A percentile compares a stretch with the other conserved stretches of the same genome.
phyloP scores from a whole-genome alignment of 2,329 filamentous ascomycete species.

The Neophaeococcomyces aloes region DNA sequence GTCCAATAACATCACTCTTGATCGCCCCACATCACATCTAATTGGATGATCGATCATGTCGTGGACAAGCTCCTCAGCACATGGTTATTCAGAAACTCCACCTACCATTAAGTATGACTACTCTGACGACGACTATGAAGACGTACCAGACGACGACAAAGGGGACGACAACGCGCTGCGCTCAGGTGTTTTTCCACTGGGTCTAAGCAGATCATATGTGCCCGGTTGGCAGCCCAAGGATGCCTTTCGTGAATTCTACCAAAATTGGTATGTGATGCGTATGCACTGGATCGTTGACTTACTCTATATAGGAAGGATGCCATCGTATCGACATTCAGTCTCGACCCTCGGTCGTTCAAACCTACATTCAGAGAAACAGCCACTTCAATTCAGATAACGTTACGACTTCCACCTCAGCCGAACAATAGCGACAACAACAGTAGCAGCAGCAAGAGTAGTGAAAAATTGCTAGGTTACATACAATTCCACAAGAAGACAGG shows the following conservation, averaged over 20 bases:
- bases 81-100: no score
- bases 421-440: not conserved
- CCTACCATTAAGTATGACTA: no score
- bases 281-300: not conserved
- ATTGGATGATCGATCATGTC: no score
- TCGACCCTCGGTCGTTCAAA: conserved; percentile 7
- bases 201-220: conserved; percentile 8
- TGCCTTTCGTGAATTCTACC: conserved; percentile 17
- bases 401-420: not conserved
- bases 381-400: conserved; percentile 9
- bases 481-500: conserved; percentile 16
- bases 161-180: no score
- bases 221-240: conserved; percentile 10
- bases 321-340: conserved; percentile 10
- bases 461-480: conserved; percentile 20
- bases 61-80: no score
- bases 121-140: no score
- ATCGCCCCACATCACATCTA: no score
- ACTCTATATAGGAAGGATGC: conserved; percentile 14
- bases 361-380: conserved; percentile 4
- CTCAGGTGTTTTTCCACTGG: not conserved
- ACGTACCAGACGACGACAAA: no score
- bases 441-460: not conserved
- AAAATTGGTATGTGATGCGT: conserved; percentile 13
- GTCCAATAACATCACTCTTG: no score